Conservation (phyloP, 441 rosid genomes). For the Adansonia grandidieri region DNA sequence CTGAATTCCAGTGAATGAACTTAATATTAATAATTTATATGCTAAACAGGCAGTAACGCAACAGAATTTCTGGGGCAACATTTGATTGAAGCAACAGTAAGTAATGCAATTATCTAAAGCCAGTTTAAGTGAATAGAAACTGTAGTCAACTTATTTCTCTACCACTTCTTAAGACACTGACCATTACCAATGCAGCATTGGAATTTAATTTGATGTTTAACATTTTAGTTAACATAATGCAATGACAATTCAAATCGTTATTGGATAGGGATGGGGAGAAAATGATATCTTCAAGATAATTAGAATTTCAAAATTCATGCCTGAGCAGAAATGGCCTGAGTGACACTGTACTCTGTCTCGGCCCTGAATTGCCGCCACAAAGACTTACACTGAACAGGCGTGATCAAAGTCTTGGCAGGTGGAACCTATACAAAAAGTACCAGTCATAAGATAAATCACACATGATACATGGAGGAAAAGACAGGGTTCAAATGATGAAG, state of each 20-base stretch:
- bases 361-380: conserved; percentile 96
- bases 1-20: background rate
- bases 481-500: background rate
- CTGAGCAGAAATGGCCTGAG: conserved; percentile 99
- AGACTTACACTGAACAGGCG: conserved; percentile 95
- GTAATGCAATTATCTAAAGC: background rate
- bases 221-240: background rate
- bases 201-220: background rate
- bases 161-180: background rate
- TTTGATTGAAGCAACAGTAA: background rate
- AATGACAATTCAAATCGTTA: background rate
- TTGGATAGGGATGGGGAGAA: background rate
- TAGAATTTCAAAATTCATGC: conserved; percentile 40
- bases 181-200: background rate
- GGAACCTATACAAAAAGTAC: conserved; percentile 53
- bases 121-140: background rate
- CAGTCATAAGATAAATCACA: background rate
- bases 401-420: conserved; percentile 74
- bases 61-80: background rate
- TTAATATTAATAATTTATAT: too few relatives aligned
- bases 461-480: conserved; percentile 8
- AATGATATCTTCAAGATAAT: background rate
- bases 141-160: background rate
- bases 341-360: conserved; percentile 89
- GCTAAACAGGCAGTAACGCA: too few relatives aligned